A percentile compares a stretch with the other conserved stretches of the same genome.
These are phyloP conservation scores for Ambrosiella xylebori DNA, from an alignment of 2,329 filamentous ascomycete species.

Conservation along the genomic window DNA sequence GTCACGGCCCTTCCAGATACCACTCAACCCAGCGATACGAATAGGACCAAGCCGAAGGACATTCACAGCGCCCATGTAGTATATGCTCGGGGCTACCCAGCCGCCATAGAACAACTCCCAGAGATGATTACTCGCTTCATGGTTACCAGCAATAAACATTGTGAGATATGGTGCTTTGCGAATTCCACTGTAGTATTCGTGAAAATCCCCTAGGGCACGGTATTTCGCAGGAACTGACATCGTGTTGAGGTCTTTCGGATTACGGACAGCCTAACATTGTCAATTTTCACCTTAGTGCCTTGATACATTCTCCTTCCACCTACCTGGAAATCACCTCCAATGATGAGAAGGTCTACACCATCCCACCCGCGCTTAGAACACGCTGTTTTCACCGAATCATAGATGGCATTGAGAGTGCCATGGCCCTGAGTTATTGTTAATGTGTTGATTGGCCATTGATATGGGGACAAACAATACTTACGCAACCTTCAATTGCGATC, in stretches of 20 bases:
- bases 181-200: slow-evolving; percentile 75
- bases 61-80: slow-evolving; percentile 88
- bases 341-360: slow-evolving; percentile 68
- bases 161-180: slow-evolving; percentile 72
- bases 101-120: slow-evolving; percentile 92
- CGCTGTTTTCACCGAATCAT: slow-evolving; percentile 54
- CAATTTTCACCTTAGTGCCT: background rate
- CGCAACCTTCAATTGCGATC: slow-evolving; percentile 12
- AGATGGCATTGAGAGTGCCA: slow-evolving; percentile 81
- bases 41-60: slow-evolving; percentile 69
- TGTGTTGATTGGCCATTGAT: background rate
- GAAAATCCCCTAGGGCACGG: slow-evolving; percentile 76
- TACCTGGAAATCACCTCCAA: slow-evolving; percentile 90
- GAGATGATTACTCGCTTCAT: slow-evolving; percentile 79
- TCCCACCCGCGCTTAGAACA: slow-evolving; percentile 60
- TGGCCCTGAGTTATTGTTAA: slow-evolving; percentile 47
- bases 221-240: slow-evolving; percentile 86
- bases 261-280: slow-evolving; percentile 53
- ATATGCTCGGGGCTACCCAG: slow-evolving; percentile 94
- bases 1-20: slow-evolving; percentile 87
- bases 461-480: background rate
- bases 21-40: slow-evolving; percentile 75
- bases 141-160: slow-evolving; percentile 84
- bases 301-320: background rate
- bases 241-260: slow-evolving; percentile 69